Base-by-base conservation (phyloP, 345 rosid genomes). In the Crucihimalaya himalaica region DNA sequence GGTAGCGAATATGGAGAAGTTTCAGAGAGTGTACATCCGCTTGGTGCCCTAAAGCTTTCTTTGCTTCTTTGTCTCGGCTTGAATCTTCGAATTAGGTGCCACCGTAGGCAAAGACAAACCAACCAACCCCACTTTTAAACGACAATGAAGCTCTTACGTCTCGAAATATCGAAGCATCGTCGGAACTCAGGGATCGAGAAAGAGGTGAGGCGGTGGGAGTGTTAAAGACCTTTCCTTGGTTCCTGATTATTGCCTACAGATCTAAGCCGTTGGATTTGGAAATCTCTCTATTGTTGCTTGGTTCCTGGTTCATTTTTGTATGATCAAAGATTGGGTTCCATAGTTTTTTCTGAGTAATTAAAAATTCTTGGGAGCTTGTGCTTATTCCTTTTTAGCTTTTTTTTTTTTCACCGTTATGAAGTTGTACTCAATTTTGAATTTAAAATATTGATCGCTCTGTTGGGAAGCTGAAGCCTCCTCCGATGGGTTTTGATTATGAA, bases 1-100 rank as follows among this genome's bases (percentile, higher is more conserved):
- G 75, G 69, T 84, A 78, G n/a, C 84, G 87, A 52, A 87, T 91
- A 55, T 91, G 85, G n/a, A 91, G 83, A 83, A 89, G 55, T 52
- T 75, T 89, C 37, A 94, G 77, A 55, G 86, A 75, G 14, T 91
- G 91, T 3, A 77, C 65, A 63, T 91, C 96, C 15, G 84, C 87
- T 70, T 86, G 91, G 40, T 84, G 95, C 10, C 71, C 53, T 5
- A 71, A 75, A 72, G 50, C 80, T 74, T 84, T 89, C 84, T 63
- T 68, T 60, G 77, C 48, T 75, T 87, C 72, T 78, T 93, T 2
- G 70, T 62, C 65, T 82, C 86, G 0, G 69, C 55, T 18, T 70
- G 79, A 13, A 35, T 29, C 78, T 85, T 87, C n/a, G 80, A 66
- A 66, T 58, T 64, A 4, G 84, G 83, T 0, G 87, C 84, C 11